A percentile compares a stretch with the other conserved stretches of the same genome.
phyloP scores from a whole-genome alignment of 148 eudicot genomes.

The Vaccinium macrocarpon region DNA sequence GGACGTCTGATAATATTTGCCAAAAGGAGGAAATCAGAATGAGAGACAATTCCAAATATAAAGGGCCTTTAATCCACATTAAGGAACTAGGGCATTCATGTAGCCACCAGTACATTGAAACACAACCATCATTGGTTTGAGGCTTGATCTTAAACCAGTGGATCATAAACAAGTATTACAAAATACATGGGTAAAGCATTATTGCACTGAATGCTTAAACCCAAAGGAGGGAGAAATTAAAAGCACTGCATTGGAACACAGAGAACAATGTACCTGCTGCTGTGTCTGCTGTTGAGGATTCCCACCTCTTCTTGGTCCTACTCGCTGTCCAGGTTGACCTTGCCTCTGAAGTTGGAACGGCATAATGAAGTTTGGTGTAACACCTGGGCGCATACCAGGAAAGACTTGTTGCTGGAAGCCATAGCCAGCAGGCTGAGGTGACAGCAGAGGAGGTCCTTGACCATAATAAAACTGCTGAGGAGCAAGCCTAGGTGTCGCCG shows the following conservation, averaged over 20 bases:
- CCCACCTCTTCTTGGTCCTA: constrained; percentile 41
- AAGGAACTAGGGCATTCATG: neutral
- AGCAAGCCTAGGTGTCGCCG: constrained; percentile 41
- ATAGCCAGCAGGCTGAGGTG: constrained; percentile 43
- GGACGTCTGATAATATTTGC: neutral
- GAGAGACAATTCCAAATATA: neutral
- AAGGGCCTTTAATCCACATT: constrained; percentile 5
- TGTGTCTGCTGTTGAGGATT: constrained; percentile 38
- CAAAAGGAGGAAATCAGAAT: neutral
- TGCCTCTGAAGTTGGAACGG: constrained; percentile 45
- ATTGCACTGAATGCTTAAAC: neutral
- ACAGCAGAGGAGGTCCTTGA: constrained; percentile 48
- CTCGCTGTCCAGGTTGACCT: constrained; percentile 33
- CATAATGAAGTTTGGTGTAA: constrained; percentile 40
- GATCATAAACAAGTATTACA: neutral
- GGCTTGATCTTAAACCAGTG: neutral
- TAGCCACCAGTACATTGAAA: neutral
- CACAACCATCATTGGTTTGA: neutral
- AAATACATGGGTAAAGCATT: neutral
- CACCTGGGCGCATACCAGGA: constrained; percentile 48
- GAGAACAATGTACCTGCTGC: constrained; percentile 24
- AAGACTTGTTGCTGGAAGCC: constrained; percentile 50
- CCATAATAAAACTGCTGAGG: constrained; percentile 53
- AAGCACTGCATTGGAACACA: neutral
- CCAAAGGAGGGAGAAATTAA: neutral